phyloP scores from a whole-genome alignment of 2,329 filamentous ascomycete genomes.

The Botrytis tulipae region DNA sequence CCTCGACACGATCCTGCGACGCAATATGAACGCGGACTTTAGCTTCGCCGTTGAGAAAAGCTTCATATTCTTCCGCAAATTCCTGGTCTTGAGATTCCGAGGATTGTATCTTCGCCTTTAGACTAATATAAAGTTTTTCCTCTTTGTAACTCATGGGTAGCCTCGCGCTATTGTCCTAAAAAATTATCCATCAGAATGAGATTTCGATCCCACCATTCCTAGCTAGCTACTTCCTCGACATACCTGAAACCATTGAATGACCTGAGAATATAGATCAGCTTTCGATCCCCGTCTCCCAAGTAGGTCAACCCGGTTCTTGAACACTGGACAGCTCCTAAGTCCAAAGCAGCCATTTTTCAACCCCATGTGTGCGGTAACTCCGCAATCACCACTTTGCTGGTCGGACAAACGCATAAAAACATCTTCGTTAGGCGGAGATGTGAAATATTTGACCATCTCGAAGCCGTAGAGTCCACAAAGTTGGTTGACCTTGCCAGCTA shows the following conservation, averaged over 20 bases:
- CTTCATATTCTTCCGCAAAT: neutral
- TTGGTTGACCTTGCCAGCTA: neutral
- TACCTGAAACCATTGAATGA: neutral
- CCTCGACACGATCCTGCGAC: neutral
- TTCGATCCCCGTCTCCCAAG: neutral
- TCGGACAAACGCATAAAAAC: too few relatives aligned
- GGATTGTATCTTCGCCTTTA: neutral
- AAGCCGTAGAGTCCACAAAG: neutral
- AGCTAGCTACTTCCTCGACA: fast-evolving
- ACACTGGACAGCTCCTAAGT: neutral
- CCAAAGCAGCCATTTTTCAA: neutral
- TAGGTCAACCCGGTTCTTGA: neutral
- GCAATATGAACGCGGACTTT: too few relatives aligned
- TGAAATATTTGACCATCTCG: neutral
- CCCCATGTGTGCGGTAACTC: neutral
- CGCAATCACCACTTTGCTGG: neutral
- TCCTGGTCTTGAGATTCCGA: fast-evolving
- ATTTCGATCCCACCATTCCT: fast-evolving
- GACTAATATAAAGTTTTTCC: neutral
- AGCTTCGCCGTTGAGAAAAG: neutral
- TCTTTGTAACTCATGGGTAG: neutral
- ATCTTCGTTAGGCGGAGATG: neutral
- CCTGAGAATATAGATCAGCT: neutral
- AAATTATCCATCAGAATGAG: neutral
- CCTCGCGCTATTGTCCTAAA: neutral